Evolutionary conservation across 2,329 filamentous ascomycete genomes (phyloP).

Genomic region (Microsporum ferrugineum): DNA sequence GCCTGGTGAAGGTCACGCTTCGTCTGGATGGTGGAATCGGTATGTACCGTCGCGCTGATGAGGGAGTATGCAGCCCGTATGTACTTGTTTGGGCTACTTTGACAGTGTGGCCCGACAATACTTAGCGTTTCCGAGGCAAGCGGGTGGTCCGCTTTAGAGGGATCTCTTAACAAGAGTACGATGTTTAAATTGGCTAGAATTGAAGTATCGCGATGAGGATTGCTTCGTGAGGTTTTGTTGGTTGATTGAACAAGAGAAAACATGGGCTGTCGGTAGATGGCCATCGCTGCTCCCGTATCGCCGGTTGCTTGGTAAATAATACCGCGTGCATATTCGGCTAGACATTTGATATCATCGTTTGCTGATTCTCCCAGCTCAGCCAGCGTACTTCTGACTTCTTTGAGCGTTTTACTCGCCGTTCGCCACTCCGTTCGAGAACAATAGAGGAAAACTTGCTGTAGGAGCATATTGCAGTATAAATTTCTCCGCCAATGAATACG

Average conservation of each 20-base stretch:
- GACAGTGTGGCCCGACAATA: constrained; percentile 55
- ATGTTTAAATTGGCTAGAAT: constrained; percentile 55
- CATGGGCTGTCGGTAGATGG: constrained; percentile 51
- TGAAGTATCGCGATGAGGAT: constrained; percentile 51
- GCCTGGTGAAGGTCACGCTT: constrained; percentile 69
- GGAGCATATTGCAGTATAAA: constrained; percentile 56
- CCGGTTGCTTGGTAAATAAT: constrained; percentile 68
- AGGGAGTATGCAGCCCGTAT: constrained; percentile 69
- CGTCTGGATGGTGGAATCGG: constrained; percentile 59
- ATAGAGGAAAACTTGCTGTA: constrained; percentile 59
- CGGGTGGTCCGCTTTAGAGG: constrained; percentile 45
- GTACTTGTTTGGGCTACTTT: constrained; percentile 58
- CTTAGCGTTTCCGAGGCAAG: constrained; percentile 52
- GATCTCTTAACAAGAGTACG: constrained; percentile 60
- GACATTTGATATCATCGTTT: constrained; percentile 37
- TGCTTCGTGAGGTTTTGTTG: constrained; percentile 32
- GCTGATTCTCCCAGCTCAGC: constrained; percentile 34
- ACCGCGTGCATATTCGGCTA: constrained; percentile 61
- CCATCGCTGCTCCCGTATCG: constrained; percentile 55
- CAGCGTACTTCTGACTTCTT: constrained; percentile 41
- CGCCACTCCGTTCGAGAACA: constrained; percentile 62
- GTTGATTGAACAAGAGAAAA: constrained; percentile 43
- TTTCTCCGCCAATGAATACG: constrained; percentile 54
- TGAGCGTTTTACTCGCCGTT: constrained; percentile 48
- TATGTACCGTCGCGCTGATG: constrained; percentile 56